Evolutionary conservation across 2,329 filamentous ascomycete genomes (phyloP).

Genomic region (Penicillium palitans): DNA sequence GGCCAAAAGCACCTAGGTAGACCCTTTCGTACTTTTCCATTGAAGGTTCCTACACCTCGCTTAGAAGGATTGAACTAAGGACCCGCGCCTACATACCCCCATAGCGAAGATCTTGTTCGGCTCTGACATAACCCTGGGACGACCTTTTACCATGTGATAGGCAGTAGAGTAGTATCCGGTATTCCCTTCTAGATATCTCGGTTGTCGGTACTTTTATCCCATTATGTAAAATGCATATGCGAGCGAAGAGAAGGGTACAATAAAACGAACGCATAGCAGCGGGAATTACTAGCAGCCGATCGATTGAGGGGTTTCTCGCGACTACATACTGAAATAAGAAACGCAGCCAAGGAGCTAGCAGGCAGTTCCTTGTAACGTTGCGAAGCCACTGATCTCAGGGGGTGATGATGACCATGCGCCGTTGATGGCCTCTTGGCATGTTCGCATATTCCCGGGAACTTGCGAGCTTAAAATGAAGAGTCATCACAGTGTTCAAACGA

Average conservation of each 20-base stretch:
- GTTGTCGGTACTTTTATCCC: not conserved
- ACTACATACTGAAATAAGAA: slow-evolving; percentile 6
- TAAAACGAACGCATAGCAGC: not conserved
- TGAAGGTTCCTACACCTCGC: slow-evolving; percentile 7
- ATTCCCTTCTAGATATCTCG: not conserved
- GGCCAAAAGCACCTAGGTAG: not conserved
- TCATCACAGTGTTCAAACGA: not conserved
- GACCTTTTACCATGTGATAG: not conserved
- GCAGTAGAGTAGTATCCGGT: not conserved
- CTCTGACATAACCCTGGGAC: not conserved
- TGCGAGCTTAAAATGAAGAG: not conserved
- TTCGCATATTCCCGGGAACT: slow-evolving; percentile 3
- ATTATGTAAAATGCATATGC: not conserved
- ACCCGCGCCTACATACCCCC: not conserved
- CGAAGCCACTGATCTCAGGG: slow-evolving; percentile 1
- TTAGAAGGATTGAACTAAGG: not conserved
- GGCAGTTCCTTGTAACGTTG: slow-evolving; percentile 10
- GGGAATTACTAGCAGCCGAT: slow-evolving; percentile 10
- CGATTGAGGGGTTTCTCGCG: slow-evolving; percentile 3
- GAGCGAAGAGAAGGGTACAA: not conserved
- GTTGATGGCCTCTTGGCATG: not conserved
- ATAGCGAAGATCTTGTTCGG: slow-evolving; percentile 3
- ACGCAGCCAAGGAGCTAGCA: slow-evolving; percentile 17
- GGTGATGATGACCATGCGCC: not conserved
- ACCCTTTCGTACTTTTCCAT: not conserved